phyloP scores from a whole-genome alignment of 2,329 filamentous ascomycete species.

The Talaromyces sp. region DNA sequence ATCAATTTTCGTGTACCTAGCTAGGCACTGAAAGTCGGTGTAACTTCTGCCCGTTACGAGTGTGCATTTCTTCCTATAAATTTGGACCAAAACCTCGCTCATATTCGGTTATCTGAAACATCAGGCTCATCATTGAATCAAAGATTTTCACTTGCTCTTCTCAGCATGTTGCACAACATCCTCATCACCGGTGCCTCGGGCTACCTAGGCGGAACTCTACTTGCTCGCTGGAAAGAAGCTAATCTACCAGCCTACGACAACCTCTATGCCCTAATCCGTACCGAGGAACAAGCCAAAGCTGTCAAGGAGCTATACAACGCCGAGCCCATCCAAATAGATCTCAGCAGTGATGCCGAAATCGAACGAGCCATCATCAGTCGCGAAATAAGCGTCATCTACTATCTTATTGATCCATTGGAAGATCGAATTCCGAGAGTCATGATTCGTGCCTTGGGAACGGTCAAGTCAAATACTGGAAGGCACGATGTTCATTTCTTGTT shows the following conservation, averaged over 20 bases:
- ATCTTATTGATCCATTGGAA: slow-evolving; percentile 43
- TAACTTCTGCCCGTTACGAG: neutral
- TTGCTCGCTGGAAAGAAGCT: slow-evolving; percentile 38
- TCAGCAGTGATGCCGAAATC: slow-evolving; percentile 37
- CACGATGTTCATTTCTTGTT: slow-evolving; percentile 49
- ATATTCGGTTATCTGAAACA: neutral
- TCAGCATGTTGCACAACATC: slow-evolving; percentile 34
- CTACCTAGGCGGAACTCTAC: slow-evolving; percentile 52
- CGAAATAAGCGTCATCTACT: slow-evolving; percentile 49
- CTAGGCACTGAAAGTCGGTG: neutral
- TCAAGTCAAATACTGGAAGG: slow-evolving; percentile 40
- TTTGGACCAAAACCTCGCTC: neutral
- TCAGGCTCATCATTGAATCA: neutral
- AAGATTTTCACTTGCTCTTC: neutral
- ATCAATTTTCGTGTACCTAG: neutral
- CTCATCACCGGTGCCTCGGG: slow-evolving; percentile 53
- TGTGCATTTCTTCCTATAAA: neutral
- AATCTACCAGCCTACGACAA: slow-evolving; percentile 43
- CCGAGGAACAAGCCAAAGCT: slow-evolving; percentile 42
- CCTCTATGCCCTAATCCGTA: slow-evolving; percentile 49
- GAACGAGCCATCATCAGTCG: slow-evolving; percentile 39
- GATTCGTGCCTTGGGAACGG: slow-evolving; percentile 46
- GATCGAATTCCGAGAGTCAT: slow-evolving; percentile 36
- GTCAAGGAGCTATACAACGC: slow-evolving; percentile 44
- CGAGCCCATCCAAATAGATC: slow-evolving; percentile 41